phyloP scores from a whole-genome alignment of 306 rosid genomes.

The Medicago lupulina region DNA sequence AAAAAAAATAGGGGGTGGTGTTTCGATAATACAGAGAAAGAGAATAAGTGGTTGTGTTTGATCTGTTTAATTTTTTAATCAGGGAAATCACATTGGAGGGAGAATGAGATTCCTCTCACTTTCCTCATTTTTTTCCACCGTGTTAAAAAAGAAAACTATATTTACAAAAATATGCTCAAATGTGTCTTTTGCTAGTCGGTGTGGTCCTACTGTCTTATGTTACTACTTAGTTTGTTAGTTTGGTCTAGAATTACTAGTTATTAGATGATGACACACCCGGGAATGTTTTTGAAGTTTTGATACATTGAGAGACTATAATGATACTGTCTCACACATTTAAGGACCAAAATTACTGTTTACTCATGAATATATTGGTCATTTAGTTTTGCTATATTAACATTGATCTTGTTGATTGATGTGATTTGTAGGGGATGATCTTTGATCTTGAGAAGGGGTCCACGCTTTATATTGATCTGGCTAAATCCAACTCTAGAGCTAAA shows the following conservation, averaged over 20 bases:
- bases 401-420: conserved; percentile 37
- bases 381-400: conserved; percentile 14
- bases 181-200: neutral
- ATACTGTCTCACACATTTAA: neutral
- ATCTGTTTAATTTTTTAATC: too few species aligned
- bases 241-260: neutral
- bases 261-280: neutral
- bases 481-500: conserved; percentile 92
- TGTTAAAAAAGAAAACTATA: too few species aligned
- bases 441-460: conserved; percentile 94
- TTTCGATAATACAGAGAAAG: too few species aligned
- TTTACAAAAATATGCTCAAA: neutral
- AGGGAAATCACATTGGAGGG: too few species aligned
- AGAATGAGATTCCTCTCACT: too few species aligned
- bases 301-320: neutral
- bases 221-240: neutral
- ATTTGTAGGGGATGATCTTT: conserved; percentile 89
- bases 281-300: neutral
- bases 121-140: too few species aligned
- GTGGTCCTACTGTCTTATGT: too few species aligned
- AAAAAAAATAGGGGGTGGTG: too few species aligned
- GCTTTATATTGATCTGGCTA: conserved; percentile 86
- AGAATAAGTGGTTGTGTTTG: too few species aligned
- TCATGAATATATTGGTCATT: neutral
- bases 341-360: neutral